Base-by-base conservation (phyloP, 306 rosid genomes). In the Rosa chinensis region DNA sequence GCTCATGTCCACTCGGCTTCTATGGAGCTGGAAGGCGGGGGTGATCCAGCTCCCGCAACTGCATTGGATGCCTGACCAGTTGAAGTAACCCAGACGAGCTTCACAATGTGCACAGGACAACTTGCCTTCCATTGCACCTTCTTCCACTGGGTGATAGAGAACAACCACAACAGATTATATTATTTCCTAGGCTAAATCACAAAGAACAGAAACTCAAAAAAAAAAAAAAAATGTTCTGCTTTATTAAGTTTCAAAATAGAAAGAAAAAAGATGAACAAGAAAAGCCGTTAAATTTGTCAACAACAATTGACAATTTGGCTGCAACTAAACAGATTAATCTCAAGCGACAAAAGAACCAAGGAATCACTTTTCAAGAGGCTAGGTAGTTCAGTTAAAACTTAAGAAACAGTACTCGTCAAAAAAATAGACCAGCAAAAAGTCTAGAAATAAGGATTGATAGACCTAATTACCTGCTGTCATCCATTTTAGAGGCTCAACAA, bases 21-120 rank as follows among this genome's bases (percentile, higher is more conserved):
- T 91, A 70, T 95, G 99, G 66, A 95, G 92, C 86, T 95, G 99
- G 87, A 95, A 95, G 67, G 96, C 99, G 0, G 99, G 99, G 66
- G 96, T 91, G 85, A 95, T 91, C 99, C 99, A 95, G 86, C 98
- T 93, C 73, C 97, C 99, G 1, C 99, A 93, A 83, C 94, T 95
- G 90, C 99, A 95, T 76, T 95, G 99, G 79, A 86, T 86, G 88
- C 98, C 99, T 61, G 94, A 80, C 99, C 99, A 95, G 77, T 88
- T 89, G 85, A 95, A 95, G 89, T 88, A 88, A 53, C 99, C 99
- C 91, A 93, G 89, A 10, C 99, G 98, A 58, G 94, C 92, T 70
- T 93, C 97, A 48, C 99, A 93, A 72, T 93, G 98, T 78, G 70
- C 92, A 86, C 99, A 95, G 0, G 87, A 84, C 80, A 95, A 82